Base-by-base conservation (phyloP, 345 rosid genomes). In the Lepidium sativum region DNA sequence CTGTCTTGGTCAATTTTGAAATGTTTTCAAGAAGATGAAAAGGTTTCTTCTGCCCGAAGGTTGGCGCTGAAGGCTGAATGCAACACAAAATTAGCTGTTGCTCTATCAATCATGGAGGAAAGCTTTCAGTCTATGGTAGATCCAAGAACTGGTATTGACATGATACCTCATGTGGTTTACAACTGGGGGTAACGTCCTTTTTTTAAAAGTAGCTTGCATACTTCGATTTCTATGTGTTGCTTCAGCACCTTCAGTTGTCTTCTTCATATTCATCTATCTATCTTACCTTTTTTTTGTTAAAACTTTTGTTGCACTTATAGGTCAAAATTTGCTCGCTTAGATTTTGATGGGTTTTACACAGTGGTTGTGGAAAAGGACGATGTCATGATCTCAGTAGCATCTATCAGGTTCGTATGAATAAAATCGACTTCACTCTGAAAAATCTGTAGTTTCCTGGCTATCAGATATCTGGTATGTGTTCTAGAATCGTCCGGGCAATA, bases 111-210 rank as follows among this genome's bases (percentile, higher is more conserved):
- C 39, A 83, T 92, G 95, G 98, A 92, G 80, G 97, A 89, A 74
- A 84, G 94, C 77, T 92, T 92, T 83, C 86, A 77, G 73, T 78
- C 98, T 43, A 92, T 92, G 98, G 76, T 92, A 59, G 98, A 92
- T 80, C 78, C 91, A 52, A 85, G 92, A 78, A 92, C 98, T 6
- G 98, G 98, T 72, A 75, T 92, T 61, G 82, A 87, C 75, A 89
- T 92, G 98, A 79, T 89, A 79, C 94, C 98, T 51, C 97, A 89
- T 62, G 82, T 83, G 77, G 62, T 92, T 33, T 92, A 87, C 76
- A 89, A 86, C 74, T 84, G 97, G 97, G 84, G 92, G 98, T 89
- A 72, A 79, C 39, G 35, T 60, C 52, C 42, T 59, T 34, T 0
- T 34, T 25, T 8, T 51, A 42, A n/a, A n/a, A 51, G 65, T 52